A percentile compares a stretch with the other conserved stretches of the same genome.
Conservation (phyloP, 1,284 basidiomycete species). For the Cystodermella granulosa region DNA sequence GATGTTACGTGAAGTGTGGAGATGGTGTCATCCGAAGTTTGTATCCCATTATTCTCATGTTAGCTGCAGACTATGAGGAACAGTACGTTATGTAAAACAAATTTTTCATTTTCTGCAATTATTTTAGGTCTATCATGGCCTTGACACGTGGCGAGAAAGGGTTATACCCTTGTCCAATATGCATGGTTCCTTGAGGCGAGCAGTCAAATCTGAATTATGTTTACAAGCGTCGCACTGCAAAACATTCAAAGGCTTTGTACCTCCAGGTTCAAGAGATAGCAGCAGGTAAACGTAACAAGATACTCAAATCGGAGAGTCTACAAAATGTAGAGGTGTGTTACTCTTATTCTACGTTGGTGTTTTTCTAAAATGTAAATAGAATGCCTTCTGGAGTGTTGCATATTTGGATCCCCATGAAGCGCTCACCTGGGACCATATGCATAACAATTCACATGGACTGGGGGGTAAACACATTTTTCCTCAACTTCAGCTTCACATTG, state of each 20-base stretch:
- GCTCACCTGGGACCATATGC: slow-evolving; percentile 12
- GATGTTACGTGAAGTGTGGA: slow-evolving; percentile 22
- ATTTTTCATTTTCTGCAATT: too few relatives aligned
- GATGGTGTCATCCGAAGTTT: slow-evolving; percentile 22
- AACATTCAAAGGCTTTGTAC: too few relatives aligned
- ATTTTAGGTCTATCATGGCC: slow-evolving; percentile 29
- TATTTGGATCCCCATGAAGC: slow-evolving; percentile 20
- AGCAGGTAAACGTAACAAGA: slow-evolving; percentile 2
- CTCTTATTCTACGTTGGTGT: slow-evolving; percentile 8
- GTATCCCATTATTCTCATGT: slow-evolving; percentile 32
- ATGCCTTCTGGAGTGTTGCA: slow-evolving; percentile 32
- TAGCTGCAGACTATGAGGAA: slow-evolving; percentile 41
- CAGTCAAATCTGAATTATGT: too few relatives aligned
- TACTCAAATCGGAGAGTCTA: slow-evolving; percentile 25
- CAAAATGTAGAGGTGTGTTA: slow-evolving; percentile 29
- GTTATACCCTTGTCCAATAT: slow-evolving; percentile 33
- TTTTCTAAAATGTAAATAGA: slow-evolving; percentile 20
- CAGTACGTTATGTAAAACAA: slow-evolving; percentile 30
- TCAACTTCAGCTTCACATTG: slow-evolving; percentile 3
- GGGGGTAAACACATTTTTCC: slow-evolving; percentile 11
- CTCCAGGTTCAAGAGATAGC: slow-evolving; percentile 8
- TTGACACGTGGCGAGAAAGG: slow-evolving; percentile 29
- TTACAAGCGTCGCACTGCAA: too few relatives aligned
- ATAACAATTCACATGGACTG: slow-evolving; percentile 13
- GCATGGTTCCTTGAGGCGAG: slow-evolving; percentile 27